Evolutionary conservation across 257 asterid species (phyloP).

Genomic region (Rauvolfia tetraphylla): DNA sequence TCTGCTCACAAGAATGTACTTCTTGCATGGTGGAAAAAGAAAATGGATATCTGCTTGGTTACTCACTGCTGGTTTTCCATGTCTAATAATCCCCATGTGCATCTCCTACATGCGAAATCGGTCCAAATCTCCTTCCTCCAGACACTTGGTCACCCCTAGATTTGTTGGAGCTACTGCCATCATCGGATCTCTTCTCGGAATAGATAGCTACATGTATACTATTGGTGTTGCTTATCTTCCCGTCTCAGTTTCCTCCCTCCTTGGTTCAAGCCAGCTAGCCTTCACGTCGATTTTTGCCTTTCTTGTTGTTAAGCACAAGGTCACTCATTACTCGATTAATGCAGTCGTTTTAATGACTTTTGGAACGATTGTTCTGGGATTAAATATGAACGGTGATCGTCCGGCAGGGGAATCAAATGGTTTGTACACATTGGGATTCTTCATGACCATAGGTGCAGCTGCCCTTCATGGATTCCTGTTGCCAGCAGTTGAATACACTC

Average conservation of each 20-base stretch:
- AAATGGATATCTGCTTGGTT: conserved; percentile 34
- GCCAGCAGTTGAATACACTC: conserved; percentile 28
- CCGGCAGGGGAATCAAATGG: conserved; percentile 30
- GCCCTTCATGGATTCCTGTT: conserved; percentile 33
- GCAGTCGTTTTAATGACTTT: conserved; percentile 31
- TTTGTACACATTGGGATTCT: conserved; percentile 22
- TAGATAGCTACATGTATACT: conserved; percentile 32
- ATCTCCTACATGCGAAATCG: conserved; percentile 4
- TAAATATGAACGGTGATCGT: conserved; percentile 27
- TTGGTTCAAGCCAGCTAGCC: conserved; percentile 25
- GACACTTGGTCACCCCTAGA: conserved; percentile 19
- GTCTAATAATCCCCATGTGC: conserved; percentile 25
- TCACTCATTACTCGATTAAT: conserved; percentile 27
- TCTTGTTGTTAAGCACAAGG: conserved; percentile 25
- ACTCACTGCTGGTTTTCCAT: conserved; percentile 35
- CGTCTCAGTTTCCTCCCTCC: conserved; percentile 29
- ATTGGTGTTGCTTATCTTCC: conserved; percentile 31
- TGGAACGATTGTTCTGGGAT: conserved; percentile 31
- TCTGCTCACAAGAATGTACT: conserved; percentile 29
- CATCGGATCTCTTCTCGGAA: conserved; percentile 26
- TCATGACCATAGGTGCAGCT: conserved; percentile 30
- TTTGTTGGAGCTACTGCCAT: conserved; percentile 13
- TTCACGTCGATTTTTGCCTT: conserved; percentile 29
- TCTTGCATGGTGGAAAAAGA: conserved; percentile 30
- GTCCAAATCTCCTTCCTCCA: not conserved